Evolutionary conservation across 2,329 filamentous ascomycete genomes (phyloP), one percentile per base, ranked within the genome.

Genomic region (Balansia obtecta): DNA sequence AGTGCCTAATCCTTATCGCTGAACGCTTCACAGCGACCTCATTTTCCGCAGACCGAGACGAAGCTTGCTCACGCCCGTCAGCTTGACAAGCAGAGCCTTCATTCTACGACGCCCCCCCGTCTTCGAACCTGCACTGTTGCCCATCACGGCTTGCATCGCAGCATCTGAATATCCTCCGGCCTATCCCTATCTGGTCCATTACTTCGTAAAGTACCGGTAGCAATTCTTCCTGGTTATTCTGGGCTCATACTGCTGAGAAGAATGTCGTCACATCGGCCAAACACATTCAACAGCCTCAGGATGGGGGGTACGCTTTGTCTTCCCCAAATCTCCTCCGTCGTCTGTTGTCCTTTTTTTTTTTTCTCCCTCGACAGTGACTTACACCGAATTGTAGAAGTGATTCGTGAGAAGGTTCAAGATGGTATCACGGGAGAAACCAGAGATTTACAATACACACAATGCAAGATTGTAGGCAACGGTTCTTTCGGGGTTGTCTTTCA

Each of bases 401-500:
- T 98, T 67, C 89, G 89, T 68, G 93, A 98, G 73, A 97, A 95
- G 75, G 93, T 98, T 59, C 93, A 98, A 70, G 93, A 98, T 77
- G 93, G 93, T 66, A 76, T 95, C 58, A 98, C 93, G 13, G 93
- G 93, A 62, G 93, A 98, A 69, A 95, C 89, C 62, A 85, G 88
- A 69, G 93, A 98, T 63, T 82, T 98, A 72, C 88, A 95, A 68
- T 98, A 98, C 71, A 97, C 93, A 51, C 93, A 97, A 68, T 97
- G 91, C 77, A 98, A 98, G 75, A 97, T 98, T 63, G 93, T 98
- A 46, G 93, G 93, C 68, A 98, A 98, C 73, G 93, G 93, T 59
- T 97, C 91, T 37, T 98, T 98, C 61, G 93, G 93, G 57, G 91
- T 98, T 47, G 93, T 98, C 57, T 98, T 98, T 70, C 93, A 98